Evolutionary conservation across 2,329 filamentous ascomycete genomes (phyloP), one percentile per base, ranked within the genome.

Genomic region (Pestalotiopsis sp.): DNA sequence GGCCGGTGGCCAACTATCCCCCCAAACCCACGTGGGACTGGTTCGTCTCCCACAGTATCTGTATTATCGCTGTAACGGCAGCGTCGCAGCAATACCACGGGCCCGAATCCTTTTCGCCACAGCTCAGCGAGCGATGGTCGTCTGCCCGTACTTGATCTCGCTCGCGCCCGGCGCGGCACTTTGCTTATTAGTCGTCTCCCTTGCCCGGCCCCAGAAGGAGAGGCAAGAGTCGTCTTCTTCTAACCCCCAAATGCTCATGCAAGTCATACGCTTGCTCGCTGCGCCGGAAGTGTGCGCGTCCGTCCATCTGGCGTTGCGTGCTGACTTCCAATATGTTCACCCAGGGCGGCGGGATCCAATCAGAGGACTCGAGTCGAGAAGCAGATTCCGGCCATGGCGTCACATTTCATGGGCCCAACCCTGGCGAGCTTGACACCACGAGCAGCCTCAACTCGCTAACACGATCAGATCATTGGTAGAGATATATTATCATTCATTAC

Each of bases 1-100:
- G 59, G 59, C 59, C 36, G 27, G 59, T 62, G 59, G 59, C 59
- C 38, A 17, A n/a, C 45, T 52, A 7, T n/a, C 14, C 36, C 59
- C 27, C 31, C 13, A 62, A 20, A 36, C 38, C 59, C 59, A 62
- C 59, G 59, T 62, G 57, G 59, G 59, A 62, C 59, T 62, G 59
- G 59, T 36, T 27, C 20, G 17, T 52, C 20, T 52, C 45, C 20
- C 45, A 23, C 45, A 52, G n/a, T 52, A 9, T 36, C 31, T 36
- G 31, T 36, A n/a, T 17, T 52, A 52, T 52, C 45, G 45, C 45
- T 52, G 45, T n/a, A 59, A 36, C 27, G n/a, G 23, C 57, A 59
- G 23, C 57, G 57, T 59, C 2, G 57, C 57, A 59, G 17, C 45
- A 52, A 52, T 52, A 23, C 45, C 45, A 23, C 45, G 17, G 20